Percentiles rank a stretch among this genome's conserved stretches.
These are phyloP conservation scores for Solanum pennellii DNA, from an alignment of 257 asterid genomes.

Conservation along the genomic window DNA sequence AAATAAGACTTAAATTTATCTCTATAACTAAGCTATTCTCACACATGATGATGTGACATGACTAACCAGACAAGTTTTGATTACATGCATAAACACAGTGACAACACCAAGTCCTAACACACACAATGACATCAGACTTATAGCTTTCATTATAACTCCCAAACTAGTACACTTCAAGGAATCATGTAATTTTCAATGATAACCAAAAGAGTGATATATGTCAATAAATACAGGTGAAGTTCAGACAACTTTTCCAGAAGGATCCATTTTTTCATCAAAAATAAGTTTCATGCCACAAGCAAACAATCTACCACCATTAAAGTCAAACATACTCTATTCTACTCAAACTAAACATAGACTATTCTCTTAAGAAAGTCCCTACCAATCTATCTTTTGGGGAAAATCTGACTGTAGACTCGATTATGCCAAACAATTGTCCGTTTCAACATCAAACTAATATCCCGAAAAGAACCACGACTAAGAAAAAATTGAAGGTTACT, in stretches of 20 bases:
- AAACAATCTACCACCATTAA: background rate
- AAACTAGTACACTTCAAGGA: background rate
- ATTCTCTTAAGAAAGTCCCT: background rate
- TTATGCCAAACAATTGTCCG: background rate
- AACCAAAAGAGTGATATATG: background rate
- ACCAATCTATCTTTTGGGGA: background rate
- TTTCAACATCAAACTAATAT: background rate
- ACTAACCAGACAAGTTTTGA: background rate
- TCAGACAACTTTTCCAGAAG: background rate
- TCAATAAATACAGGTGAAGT: background rate
- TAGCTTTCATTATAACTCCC: background rate
- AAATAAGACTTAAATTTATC: background rate
- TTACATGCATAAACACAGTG: background rate
- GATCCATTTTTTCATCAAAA: background rate
- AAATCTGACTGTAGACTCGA: background rate
- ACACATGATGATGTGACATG: background rate
- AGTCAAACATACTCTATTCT: background rate
- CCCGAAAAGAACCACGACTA: background rate
- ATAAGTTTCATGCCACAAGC: background rate
- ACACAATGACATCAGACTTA: background rate
- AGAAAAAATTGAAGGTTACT: background rate
- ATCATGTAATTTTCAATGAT: background rate
- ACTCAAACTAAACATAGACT: background rate
- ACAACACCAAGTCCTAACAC: background rate
- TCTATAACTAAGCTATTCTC: background rate